Evolutionary conservation across 2,329 filamentous ascomycete species (phyloP), one percentile per base, ranked within the genome.

Genomic region (Clarireedia hainanense): DNA sequence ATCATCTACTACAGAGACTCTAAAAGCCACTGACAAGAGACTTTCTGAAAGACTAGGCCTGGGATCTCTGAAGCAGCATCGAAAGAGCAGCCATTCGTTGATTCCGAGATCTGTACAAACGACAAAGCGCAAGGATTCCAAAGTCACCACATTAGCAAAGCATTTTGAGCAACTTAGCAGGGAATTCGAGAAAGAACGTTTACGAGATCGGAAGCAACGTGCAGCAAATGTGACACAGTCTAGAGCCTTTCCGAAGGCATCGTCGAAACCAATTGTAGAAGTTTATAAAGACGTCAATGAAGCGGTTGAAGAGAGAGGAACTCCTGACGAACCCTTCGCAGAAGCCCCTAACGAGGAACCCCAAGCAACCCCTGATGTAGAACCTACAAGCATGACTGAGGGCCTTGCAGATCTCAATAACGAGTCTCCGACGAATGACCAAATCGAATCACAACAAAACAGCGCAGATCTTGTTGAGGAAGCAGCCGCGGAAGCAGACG

Each of bases 91-190:
- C 3, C 72, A 76, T n/a, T 97, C 94, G 1, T 79, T 92, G 43
- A 97, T 99, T 58, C 91, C 91, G 27, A 84, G 94, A 34, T 94
- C 94, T 26, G 83, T 96, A 27, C 84, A 87, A 50, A 67, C 30
- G 30, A 9, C 70, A 50, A 88, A 85, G 67, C 84, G 80, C 63
- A 85, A 84, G 61, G 80, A 85, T 52, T 83, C 88, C 3, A 89
- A 88, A 65, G 94, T 99, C 2, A 95, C 91, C 7, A 91, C 86
- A n/a, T 77, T 99, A 50, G 90, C 94, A 17, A 89, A 89, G 64
- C 94, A 97, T 69, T 97, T 99, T 68, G 95, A 99, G 71, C 91
- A 97, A 70, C 78, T 99, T 56, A 96, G 91, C 64, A 86, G 91
- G 24, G 95, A 99, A 67, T 99, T 99, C 63, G 67, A 69, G 50